phyloP scores from a whole-genome alignment of 2,329 filamentous ascomycete genomes.

The Alternaria arbusti region DNA sequence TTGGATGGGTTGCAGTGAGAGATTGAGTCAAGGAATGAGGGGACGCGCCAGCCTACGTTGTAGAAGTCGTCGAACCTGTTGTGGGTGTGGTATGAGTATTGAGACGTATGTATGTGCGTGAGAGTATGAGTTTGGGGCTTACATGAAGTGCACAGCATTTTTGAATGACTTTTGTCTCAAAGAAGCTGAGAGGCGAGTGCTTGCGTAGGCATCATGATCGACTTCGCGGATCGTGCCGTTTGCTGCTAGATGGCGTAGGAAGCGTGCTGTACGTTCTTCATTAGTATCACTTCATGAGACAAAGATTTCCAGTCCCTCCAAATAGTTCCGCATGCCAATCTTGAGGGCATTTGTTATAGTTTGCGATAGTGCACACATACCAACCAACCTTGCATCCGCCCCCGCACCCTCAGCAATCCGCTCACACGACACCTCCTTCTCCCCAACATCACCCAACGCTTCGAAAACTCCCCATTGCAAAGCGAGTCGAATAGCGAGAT shows the following conservation, averaged over 20 bases:
- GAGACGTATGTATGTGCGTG: background rate
- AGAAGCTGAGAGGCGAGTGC: constrained; percentile 14
- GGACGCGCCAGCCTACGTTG: constrained; percentile 16
- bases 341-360: background rate
- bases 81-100: background rate
- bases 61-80: constrained; percentile 16
- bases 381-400: background rate
- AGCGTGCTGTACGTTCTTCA: background rate
- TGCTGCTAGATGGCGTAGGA: constrained; percentile 13
- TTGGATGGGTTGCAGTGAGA: constrained; percentile 8
- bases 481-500: constrained; percentile 14
- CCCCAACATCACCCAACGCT: constrained; percentile 4
- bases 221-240: constrained; percentile 11
- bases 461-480: constrained; percentile 17
- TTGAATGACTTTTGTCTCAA: constrained; percentile 12
- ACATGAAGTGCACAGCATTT: constrained; percentile 3
- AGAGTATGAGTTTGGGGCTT: background rate
- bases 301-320: background rate
- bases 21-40: constrained; percentile 13
- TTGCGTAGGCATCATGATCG: constrained; percentile 9
- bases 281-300: background rate
- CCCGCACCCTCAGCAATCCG: background rate
- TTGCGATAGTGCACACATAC: background rate
- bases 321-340: fast-evolving
- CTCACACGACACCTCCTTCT: background rate